Evolutionary conservation across 768 basidiomycete genomes (phyloP), one percentile per base, ranked within the genome.

Genomic region (Kwoniella botswanensis): DNA sequence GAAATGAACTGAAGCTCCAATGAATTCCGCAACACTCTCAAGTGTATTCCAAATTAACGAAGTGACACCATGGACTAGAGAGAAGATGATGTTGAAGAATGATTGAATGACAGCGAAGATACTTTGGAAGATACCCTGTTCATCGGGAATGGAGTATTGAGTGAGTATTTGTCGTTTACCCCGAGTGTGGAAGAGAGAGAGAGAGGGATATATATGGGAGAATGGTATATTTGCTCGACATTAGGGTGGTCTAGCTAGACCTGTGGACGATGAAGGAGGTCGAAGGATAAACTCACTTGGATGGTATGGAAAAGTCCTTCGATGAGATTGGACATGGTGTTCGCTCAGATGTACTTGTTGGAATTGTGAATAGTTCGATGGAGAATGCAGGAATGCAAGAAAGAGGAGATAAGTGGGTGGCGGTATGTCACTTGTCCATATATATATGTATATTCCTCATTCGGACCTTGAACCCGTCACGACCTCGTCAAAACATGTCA

Each of bases 1-100:
- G 65, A 77, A 79, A 35, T 74, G 64, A 7, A 68, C 74, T 0
- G 76, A 76, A 57, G 76, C 68, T 7, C 78, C 78, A 15, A 79
- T 68, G 46, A 79, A 73, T 9, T 57, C 53, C 0, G 78, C 78
- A 4, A 77, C 35, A 41, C 59, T 60, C 65, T 77, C 74, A 22
- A 79, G 62, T 3, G 77, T 10, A 46, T 68, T 71, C 68, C 63
- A 76, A 21, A 75, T 69, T 10, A 76, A 18, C 7, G 72, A 59
- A 53, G 77, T 57, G 18, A 72, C 68, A 18, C 74, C 76, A 21
- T 65, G 46, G 61, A 79, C 55, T 15, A 77, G 15, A 3, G 76
- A 72, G 62, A 67, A 76, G 61, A 79, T 69, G 63, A 71, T n/a
- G 54, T 71, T 63, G 71, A 77, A 72, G 63, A 76, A 58, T 2